phyloP scores from a whole-genome alignment of 768 basidiomycete genomes.

The Pisolithus albus region DNA sequence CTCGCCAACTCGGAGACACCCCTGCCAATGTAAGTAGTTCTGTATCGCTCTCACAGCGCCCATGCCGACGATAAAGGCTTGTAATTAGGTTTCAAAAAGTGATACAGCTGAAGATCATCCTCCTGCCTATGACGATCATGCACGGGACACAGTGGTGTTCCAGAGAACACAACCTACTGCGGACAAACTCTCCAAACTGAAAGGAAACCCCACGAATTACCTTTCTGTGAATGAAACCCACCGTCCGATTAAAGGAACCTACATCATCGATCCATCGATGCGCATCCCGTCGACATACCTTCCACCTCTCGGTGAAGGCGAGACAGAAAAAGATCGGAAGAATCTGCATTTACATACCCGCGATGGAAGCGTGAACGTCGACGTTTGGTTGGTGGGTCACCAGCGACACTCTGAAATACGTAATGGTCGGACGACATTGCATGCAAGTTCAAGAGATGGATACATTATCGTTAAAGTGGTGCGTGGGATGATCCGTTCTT shows the following conservation, averaged over 20 bases:
- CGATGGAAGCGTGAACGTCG: constrained; percentile 32
- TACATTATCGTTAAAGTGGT: constrained; percentile 6
- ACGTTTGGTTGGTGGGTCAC: constrained; percentile 31
- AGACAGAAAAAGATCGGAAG: constrained; percentile 27
- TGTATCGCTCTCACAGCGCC: no score
- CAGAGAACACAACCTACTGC: not conserved
- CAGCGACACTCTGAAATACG: not conserved
- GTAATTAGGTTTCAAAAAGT: no score
- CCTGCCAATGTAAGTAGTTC: no score
- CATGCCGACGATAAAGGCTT: no score
- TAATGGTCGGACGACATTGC: not conserved
- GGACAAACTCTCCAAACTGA: not conserved
- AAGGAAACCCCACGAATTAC: constrained; percentile 7
- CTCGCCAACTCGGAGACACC: no score
- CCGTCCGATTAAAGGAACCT: constrained; percentile 8
- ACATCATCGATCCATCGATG: constrained; percentile 12
- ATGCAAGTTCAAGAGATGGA: constrained; percentile 2
- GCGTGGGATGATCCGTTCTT: not conserved
- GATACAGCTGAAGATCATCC: not conserved
- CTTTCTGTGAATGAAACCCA: constrained; percentile 4
- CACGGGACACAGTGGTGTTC: not conserved
- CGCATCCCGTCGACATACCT: constrained; percentile 10
- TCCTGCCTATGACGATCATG: constrained; percentile 3
- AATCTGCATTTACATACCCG: constrained; percentile 32
- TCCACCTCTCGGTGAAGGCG: constrained; percentile 6